Evolutionary conservation across 2,329 filamentous ascomycete genomes (phyloP).

Genomic region (Niveomyces coronatus): DNA sequence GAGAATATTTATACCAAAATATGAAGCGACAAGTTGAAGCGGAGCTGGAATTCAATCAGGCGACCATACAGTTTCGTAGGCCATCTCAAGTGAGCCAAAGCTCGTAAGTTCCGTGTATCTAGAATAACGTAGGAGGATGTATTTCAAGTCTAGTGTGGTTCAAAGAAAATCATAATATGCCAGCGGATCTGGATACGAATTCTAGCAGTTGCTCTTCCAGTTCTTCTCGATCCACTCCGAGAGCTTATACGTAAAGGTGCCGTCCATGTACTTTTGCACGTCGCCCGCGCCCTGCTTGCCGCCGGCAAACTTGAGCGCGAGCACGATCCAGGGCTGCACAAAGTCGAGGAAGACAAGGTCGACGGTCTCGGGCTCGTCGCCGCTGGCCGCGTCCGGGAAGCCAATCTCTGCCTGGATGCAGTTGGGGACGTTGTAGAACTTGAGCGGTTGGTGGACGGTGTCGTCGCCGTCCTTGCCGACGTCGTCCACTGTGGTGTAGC

Average conservation of each 20-base stretch:
- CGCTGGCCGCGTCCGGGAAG: slow-evolving; percentile 45
- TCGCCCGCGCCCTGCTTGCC: slow-evolving; percentile 38
- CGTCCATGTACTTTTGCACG: slow-evolving; percentile 41
- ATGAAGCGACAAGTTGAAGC: too few species aligned
- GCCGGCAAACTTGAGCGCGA: slow-evolving; percentile 56
- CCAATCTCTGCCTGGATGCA: slow-evolving; percentile 61
- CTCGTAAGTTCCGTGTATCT: too few species aligned
- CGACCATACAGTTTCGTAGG: too few species aligned
- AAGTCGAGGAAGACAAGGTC: slow-evolving; percentile 91
- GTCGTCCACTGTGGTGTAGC: slow-evolving; percentile 87
- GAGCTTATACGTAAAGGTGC: slow-evolving; percentile 45
- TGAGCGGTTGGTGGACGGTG: slow-evolving; percentile 66
- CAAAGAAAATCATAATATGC: too few species aligned
- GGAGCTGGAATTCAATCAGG: too few species aligned
- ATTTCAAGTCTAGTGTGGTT: too few species aligned
- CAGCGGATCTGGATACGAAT: too few species aligned
- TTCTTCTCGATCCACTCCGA: slow-evolving; percentile 48
- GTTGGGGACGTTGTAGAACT: slow-evolving; percentile 72
- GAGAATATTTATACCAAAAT: too few species aligned
- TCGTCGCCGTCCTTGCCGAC: slow-evolving; percentile 79
- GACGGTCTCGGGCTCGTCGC: slow-evolving; percentile 54
- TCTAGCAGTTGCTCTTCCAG: slow-evolving; percentile 41
- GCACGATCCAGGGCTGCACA: slow-evolving; percentile 69
- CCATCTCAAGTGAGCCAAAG: too few species aligned
- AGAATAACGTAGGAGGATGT: too few species aligned